Conservation (phyloP, 2,329 filamentous ascomycete genomes). For the Emergomyces orientalis region DNA sequence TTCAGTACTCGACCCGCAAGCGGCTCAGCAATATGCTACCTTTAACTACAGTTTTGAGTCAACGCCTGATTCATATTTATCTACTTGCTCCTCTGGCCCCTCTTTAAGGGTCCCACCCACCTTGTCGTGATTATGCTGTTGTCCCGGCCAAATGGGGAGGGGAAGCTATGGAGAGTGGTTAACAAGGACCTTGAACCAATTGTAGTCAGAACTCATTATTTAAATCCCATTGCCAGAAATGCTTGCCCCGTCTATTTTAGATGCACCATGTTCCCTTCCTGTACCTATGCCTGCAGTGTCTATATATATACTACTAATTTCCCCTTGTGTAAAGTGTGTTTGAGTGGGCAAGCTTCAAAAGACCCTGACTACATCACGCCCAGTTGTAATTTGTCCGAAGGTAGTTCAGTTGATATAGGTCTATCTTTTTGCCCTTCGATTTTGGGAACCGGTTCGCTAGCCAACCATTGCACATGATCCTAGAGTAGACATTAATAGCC, state of each 20-base stretch:
- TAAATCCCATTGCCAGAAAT: slow-evolving; percentile 3
- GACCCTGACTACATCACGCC: neutral
- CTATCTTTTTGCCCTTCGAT: slow-evolving; percentile 3
- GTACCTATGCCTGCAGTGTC: slow-evolving; percentile 3
- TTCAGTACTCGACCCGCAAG: too few relatives aligned
- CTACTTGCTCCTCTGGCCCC: neutral
- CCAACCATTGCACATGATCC: slow-evolving; percentile 1
- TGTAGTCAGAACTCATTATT: slow-evolving; percentile 2
- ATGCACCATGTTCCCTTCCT: slow-evolving; percentile 4
- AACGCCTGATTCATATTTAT: neutral
- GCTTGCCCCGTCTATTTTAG: neutral
- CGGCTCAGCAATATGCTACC: too few relatives aligned
- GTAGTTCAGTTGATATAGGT: slow-evolving; percentile 7
- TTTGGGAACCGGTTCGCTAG: neutral
- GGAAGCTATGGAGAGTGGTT: neutral
- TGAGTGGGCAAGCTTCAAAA: slow-evolving; percentile 3
- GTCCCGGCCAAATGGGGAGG: neutral
- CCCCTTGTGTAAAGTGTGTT: neutral
- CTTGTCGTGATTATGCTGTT: neutral
- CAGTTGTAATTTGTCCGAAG: neutral
- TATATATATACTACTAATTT: slow-evolving; percentile 2
- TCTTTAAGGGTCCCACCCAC: neutral
- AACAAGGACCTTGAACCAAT: slow-evolving; percentile 2
- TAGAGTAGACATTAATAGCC: slow-evolving; percentile 3
- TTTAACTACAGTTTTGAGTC: neutral